A percentile compares a stretch with the other conserved stretches of the same genome.
phyloP scores from a whole-genome alignment of 2,329 filamentous ascomycete species.

The Ciborinia camelliae region DNA sequence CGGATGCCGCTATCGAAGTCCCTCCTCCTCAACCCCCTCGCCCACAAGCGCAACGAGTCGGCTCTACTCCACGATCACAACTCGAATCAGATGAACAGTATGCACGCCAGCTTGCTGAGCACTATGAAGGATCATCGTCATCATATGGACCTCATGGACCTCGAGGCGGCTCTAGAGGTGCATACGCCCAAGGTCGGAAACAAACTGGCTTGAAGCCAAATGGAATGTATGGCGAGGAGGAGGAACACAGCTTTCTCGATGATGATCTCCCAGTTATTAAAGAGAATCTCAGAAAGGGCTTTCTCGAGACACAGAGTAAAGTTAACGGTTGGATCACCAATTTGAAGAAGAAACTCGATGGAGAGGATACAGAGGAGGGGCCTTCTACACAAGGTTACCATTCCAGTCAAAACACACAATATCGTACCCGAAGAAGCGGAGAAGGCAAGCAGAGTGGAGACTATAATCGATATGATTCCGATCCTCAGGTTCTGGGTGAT shows the following conservation, averaged over 20 bases:
- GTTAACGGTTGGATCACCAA: constrained; percentile 91
- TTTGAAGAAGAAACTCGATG: constrained; percentile 90
- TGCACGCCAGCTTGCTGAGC: constrained; percentile 87
- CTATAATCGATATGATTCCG: constrained; percentile 89
- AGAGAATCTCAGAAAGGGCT: constrained; percentile 91
- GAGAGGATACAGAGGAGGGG: constrained; percentile 64
- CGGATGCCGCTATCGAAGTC: constrained; percentile 59
- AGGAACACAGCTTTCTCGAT: constrained; percentile 88
- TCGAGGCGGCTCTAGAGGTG: constrained; percentile 40
- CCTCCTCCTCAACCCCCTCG: constrained; percentile 75
- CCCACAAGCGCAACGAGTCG: constrained; percentile 56
- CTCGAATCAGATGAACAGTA: constrained; percentile 88
- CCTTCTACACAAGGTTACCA: constrained; percentile 28
- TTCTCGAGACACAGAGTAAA: constrained; percentile 87
- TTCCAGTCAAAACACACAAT: constrained; percentile 36
- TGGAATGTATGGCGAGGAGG: constrained; percentile 56
- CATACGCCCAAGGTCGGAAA: constrained; percentile 40
- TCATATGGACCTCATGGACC: constrained; percentile 49
- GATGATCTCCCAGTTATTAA: constrained; percentile 92
- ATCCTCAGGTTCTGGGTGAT: constrained; percentile 84
- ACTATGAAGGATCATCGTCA: constrained; percentile 62
- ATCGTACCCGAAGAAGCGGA: constrained; percentile 48
- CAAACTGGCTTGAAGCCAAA: constrained; percentile 55
- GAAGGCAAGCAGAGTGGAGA: constrained; percentile 76
- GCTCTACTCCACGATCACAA: constrained; percentile 66